phyloP scores from a whole-genome alignment of 148 eudicot genomes.

The Polygonum aviculare region DNA sequence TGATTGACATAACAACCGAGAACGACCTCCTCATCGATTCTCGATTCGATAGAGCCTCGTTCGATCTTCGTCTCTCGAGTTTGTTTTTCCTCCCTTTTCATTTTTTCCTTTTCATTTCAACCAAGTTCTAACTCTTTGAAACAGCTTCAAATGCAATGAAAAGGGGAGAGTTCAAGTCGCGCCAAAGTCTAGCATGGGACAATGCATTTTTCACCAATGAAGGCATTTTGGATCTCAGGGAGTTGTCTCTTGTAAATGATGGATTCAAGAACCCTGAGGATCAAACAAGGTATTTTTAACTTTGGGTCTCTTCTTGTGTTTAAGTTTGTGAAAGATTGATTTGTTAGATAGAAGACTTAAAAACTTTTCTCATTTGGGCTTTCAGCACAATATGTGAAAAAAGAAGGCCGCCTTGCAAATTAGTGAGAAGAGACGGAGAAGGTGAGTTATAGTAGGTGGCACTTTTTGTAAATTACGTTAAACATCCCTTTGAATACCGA shows the following conservation, averaged over 20 bases:
- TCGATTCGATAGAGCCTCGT: not conserved
- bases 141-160: not conserved
- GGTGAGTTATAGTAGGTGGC: not conserved
- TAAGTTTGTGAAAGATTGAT: not conserved
- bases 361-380: not conserved
- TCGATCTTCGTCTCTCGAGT: conserved; percentile 9
- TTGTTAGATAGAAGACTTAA: not conserved
- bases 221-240: conserved; percentile 6
- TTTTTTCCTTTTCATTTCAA: not conserved
- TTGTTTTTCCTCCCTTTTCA: too few relatives aligned
- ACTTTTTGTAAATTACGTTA: not conserved
- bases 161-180: conserved; percentile 3
- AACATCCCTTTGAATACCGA: not conserved
- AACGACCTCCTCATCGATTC: conserved; percentile 2
- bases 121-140: not conserved
- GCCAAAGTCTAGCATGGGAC: conserved; percentile 8
- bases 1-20: conserved; percentile 1
- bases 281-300: not conserved
- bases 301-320: not conserved
- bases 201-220: not conserved
- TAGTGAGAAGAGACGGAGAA: not conserved
- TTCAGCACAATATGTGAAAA: conserved; percentile 1
- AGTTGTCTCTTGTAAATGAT: conserved; percentile 2
- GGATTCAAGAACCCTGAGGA: conserved; percentile 7
- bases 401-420: not conserved